A percentile compares a stretch with the other conserved stretches of the same genome.
Conservation (phyloP, 768 basidiomycete species). For the Phanerochaete sordida region DNA sequence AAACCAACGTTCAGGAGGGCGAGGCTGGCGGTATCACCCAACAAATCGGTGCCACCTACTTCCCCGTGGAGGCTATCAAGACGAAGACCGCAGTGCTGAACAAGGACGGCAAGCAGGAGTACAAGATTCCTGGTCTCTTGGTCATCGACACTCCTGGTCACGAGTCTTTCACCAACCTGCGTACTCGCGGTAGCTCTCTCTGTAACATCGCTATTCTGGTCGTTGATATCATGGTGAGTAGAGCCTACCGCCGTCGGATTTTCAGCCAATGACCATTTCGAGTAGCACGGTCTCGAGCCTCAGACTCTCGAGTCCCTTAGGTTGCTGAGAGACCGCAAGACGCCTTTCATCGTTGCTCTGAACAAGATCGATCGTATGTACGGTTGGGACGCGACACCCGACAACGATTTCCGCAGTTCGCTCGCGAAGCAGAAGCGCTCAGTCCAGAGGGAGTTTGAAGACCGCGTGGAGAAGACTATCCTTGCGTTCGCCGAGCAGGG, state of each 20-base stretch:
- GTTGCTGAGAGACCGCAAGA: slow-evolving; percentile 87
- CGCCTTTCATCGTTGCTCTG: slow-evolving; percentile 97
- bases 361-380: slow-evolving; percentile 99
- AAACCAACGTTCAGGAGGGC: slow-evolving; percentile 99
- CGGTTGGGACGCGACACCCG: slow-evolving; percentile 87
- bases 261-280: not conserved
- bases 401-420: slow-evolving; percentile 91
- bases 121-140: slow-evolving; percentile 95
- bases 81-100: slow-evolving; percentile 94
- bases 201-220: slow-evolving; percentile 99
- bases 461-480: slow-evolving; percentile 79
- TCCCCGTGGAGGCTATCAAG: slow-evolving; percentile 93
- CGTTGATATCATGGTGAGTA: slow-evolving; percentile 90
- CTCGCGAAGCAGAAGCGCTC: slow-evolving; percentile 74
- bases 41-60: slow-evolving; percentile 99
- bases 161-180: slow-evolving; percentile 97
- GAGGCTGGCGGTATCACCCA: slow-evolving; percentile 99
- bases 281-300: slow-evolving; percentile 92
- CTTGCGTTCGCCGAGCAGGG: slow-evolving; percentile 98
- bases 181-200: slow-evolving; percentile 91
- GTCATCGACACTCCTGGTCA: slow-evolving; percentile 98
- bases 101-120: slow-evolving; percentile 82
- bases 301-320: slow-evolving; percentile 97
- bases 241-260: too few relatives aligned
- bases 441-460: slow-evolving; percentile 90